Evolutionary conservation across 768 basidiomycete species (phyloP).

Genomic region (Boletus sp.): DNA sequence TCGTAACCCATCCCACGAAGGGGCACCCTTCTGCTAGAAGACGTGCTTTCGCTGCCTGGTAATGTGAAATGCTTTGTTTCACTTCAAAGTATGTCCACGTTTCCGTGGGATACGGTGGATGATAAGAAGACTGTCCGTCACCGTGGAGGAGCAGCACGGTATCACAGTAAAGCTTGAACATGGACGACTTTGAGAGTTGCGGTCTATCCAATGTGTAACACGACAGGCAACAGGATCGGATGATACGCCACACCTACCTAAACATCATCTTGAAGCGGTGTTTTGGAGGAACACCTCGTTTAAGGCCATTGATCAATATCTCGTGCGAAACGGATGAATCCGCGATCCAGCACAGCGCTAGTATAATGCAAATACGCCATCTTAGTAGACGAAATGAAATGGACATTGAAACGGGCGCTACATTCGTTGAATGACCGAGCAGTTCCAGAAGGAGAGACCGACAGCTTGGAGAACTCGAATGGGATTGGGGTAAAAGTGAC

Average conservation of each 20-base stretch:
- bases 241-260: conserved; percentile 40
- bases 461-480: conserved; percentile 54
- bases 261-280: conserved; percentile 60
- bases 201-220: conserved; percentile 38
- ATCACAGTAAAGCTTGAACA: conserved; percentile 46
- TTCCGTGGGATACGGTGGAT: conserved; percentile 11
- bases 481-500: conserved; percentile 57
- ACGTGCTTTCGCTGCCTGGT: conserved; percentile 48
- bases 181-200: conserved; percentile 47
- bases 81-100: conserved; percentile 41
- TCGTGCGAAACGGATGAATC: conserved; percentile 48
- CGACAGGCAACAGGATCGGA: neutral
- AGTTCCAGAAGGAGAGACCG: conserved; percentile 33
- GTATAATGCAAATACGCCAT: neutral
- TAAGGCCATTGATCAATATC: conserved; percentile 75
- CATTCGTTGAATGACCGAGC: conserved; percentile 67
- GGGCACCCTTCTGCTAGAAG: conserved; percentile 44
- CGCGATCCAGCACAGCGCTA: conserved; percentile 72
- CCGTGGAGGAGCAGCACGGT: conserved; percentile 17
- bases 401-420: conserved; percentile 27
- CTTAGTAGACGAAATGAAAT: neutral
- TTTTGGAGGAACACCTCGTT: conserved; percentile 72
- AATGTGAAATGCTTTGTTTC: conserved; percentile 43
- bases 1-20: conserved; percentile 63
- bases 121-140: conserved; percentile 5